phyloP scores from a whole-genome alignment of 441 rosid genomes.

The Bruguiera hainesii region DNA sequence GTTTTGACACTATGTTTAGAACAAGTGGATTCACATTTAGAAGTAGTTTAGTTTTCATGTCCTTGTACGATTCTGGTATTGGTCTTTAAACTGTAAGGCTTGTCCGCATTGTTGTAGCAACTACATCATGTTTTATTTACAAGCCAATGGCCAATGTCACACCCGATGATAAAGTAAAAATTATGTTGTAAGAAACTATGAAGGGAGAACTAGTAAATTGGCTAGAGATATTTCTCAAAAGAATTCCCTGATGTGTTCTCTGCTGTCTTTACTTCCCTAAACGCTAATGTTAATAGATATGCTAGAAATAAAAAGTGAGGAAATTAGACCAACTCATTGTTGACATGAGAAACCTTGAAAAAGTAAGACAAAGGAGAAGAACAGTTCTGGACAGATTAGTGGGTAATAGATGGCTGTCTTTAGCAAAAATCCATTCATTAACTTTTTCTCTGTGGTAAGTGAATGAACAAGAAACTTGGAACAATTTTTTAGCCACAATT shows the following conservation, averaged over 20 bases:
- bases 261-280: not conserved
- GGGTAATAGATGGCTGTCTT: not conserved
- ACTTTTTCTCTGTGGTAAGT: not conserved
- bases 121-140: not conserved
- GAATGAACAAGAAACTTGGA: not conserved
- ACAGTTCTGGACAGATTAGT: not conserved
- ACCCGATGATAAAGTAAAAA: not conserved
- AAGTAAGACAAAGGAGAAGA: not conserved
- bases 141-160: not conserved
- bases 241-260: not conserved
- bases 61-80: not conserved
- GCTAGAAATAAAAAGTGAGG: not conserved
- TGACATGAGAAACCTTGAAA: not conserved
- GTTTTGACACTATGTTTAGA: not conserved
- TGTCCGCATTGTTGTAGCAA: not conserved
- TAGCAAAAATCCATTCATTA: not conserved
- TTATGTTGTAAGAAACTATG: not conserved
- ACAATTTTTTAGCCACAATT: too few relatives aligned
- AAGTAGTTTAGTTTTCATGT: not conserved
- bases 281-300: not conserved
- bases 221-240: not conserved
- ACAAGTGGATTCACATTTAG: not conserved
- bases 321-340: not conserved
- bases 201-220: slow-evolving; percentile 5
- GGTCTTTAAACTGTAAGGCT: not conserved